A percentile compares a stretch with the other conserved stretches of the same genome.
These are phyloP conservation scores for Xylogone sp. DNA, from an alignment of 2,329 filamentous ascomycete species.

Conservation along the genomic window DNA sequence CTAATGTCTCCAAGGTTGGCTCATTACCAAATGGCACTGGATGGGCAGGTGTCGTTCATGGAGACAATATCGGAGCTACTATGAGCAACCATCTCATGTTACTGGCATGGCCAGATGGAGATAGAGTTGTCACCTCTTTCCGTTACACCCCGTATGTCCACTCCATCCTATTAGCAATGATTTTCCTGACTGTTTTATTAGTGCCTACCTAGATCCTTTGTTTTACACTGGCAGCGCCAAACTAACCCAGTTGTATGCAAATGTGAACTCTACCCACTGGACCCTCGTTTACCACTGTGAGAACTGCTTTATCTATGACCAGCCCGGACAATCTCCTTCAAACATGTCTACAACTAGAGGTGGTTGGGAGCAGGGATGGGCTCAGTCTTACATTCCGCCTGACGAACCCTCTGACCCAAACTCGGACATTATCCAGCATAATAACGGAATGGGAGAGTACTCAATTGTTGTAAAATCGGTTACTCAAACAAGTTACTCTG, in stretches of 20 bases:
- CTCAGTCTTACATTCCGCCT: slow-evolving; percentile 40
- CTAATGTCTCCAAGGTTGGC: slow-evolving; percentile 25
- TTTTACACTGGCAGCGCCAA: slow-evolving; percentile 59
- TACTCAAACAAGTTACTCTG: slow-evolving; percentile 32
- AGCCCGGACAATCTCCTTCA: slow-evolving; percentile 38
- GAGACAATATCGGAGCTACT: slow-evolving; percentile 32
- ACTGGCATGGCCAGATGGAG: slow-evolving; percentile 49
- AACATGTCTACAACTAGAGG: slow-evolving; percentile 41
- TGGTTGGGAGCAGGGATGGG: slow-evolving; percentile 50
- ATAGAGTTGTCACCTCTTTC: slow-evolving; percentile 53
- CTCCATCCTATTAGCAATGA: not conserved
- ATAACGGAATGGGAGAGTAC: slow-evolving; percentile 52
- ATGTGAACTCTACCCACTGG: slow-evolving; percentile 54
- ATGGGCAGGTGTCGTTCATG: slow-evolving; percentile 56
- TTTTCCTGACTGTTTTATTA: slow-evolving; percentile 13
- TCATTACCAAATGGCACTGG: slow-evolving; percentile 44
- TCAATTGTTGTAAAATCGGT: slow-evolving; percentile 40
- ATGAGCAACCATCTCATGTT: slow-evolving; percentile 59
- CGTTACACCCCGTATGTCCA: slow-evolving; percentile 42
- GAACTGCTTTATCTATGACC: slow-evolving; percentile 50
- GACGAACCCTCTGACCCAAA: slow-evolving; percentile 38
- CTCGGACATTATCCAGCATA: slow-evolving; percentile 48
- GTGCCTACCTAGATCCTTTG: slow-evolving; percentile 55
- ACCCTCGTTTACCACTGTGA: slow-evolving; percentile 63
- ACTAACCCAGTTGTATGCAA: slow-evolving; percentile 56